Base-by-base conservation (phyloP, 2,329 filamentous ascomycete genomes). In the Spiromastix sp. region DNA sequence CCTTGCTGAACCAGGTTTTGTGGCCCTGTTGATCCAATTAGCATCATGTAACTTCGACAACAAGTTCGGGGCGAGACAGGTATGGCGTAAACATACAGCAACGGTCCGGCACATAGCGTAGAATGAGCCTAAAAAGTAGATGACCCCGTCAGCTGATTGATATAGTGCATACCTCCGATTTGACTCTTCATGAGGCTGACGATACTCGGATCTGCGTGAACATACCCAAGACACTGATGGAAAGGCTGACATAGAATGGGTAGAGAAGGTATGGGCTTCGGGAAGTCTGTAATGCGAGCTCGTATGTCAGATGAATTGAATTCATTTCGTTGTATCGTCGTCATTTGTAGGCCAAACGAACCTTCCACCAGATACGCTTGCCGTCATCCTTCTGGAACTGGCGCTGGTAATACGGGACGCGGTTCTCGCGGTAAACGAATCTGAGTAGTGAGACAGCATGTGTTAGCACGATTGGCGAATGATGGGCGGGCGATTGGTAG, bases 331-430 rank as follows among this genome's bases (percentile, higher is more conserved):
- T n/a, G 7, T 24, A 7, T 7, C 21, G n/a, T 24, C n/a, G 7
- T 7, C 7, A 24, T 24, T 24, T 24, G 21, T 7, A n/a, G 7
- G 21, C 21, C 7, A n/a, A 24, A 37, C 72, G 60, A 53, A 81
- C 77, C 74, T 81, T 79, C 57, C 70, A 64, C 77, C 77, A 81
- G 57, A 74, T 70, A 57, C 77, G 68, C 54, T 77, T 61, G 50
- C 77, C 76, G 55, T 81, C 77, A 56, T 79, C 64, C 44, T 64
- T 68, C 63, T 81, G 77, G 66, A 76, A 77, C 32, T 79, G 66
- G 48, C 72, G 67, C 64, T 81, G 77, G 66, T 78, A 81, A 49
- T 72, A 61, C 35, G 77, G 73, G 45, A 81, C 78, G 49, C 72
- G 70, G 68, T 81, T 81, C 61, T 74, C 67, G 59, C 77, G 77